phyloP scores from a whole-genome alignment of 83 land plant genomes.

The Picea abies region DNA sequence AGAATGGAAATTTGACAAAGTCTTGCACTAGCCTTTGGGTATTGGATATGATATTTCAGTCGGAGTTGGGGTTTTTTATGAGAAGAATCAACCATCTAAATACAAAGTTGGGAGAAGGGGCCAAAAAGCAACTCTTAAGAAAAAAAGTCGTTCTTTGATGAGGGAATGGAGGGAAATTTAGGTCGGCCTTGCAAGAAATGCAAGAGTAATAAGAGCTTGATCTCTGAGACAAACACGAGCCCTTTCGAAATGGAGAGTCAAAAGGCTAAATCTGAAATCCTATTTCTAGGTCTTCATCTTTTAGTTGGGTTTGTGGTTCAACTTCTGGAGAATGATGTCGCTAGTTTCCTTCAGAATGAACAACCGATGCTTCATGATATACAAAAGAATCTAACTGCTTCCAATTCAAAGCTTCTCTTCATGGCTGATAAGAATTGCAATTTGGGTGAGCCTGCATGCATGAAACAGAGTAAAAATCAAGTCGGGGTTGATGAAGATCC shows the following conservation, averaged over 20 bases:
- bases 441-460: background rate
- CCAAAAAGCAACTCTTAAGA: background rate
- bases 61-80: background rate
- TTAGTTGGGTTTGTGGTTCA: background rate
- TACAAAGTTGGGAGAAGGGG: background rate
- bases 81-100: background rate
- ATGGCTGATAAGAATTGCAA: background rate
- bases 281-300: background rate
- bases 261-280: background rate
- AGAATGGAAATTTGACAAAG: no score
- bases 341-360: background rate
- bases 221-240: background rate
- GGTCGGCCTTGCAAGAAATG: background rate
- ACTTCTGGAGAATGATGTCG: background rate
- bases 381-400: no score
- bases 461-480: background rate
- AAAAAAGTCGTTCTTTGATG: background rate
- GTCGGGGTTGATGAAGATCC: background rate
- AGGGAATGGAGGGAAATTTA: background rate
- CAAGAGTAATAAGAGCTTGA: background rate
- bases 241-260: background rate
- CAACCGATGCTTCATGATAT: background rate
- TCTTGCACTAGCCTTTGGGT: no score
- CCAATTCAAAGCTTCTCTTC: background rate
- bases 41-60: background rate